These are phyloP conservation scores for Nepenthes alata DNA, from an alignment of 179 eudicot genomes.

Conservation along the genomic window DNA sequence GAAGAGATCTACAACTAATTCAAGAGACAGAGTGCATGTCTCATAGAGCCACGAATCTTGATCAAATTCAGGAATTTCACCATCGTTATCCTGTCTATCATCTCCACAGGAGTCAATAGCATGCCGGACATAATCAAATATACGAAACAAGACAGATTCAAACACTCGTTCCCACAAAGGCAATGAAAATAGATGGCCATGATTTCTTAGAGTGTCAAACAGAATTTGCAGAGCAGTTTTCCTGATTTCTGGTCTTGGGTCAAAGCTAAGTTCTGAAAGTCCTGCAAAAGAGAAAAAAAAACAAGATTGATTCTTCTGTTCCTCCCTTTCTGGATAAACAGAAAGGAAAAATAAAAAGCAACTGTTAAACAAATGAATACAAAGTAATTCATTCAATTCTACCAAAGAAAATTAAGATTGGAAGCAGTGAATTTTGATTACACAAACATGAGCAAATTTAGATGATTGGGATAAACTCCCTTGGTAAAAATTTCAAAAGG, in stretches of 20 bases:
- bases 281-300: conserved; percentile 36
- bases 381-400: no score
- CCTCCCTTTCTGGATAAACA: no score
- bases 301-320: not conserved
- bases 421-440: no score
- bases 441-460: no score
- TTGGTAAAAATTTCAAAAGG: no score
- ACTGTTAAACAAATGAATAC: no score
- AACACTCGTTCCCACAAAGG: conserved; percentile 93
- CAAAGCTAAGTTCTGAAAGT: conserved; percentile 92
- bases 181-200: conserved; percentile 86
- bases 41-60: conserved; percentile 98
- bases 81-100: conserved; percentile 31
- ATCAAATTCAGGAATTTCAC: conserved; percentile 50
- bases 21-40: conserved; percentile 86
- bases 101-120: conserved; percentile 65
- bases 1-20: conserved; percentile 87
- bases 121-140: conserved; percentile 91
- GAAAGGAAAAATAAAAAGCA: no score
- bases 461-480: no score
- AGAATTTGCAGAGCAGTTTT: conserved; percentile 79
- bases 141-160: conserved; percentile 87
- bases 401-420: no score
- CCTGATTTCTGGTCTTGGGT: conserved; percentile 92
- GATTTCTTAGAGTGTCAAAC: conserved; percentile 80